A percentile compares a stretch with the other conserved stretches of the same genome.
These are phyloP conservation scores for Dovyalis caffra DNA, from an alignment of 345 rosid species.

Conservation along the genomic window DNA sequence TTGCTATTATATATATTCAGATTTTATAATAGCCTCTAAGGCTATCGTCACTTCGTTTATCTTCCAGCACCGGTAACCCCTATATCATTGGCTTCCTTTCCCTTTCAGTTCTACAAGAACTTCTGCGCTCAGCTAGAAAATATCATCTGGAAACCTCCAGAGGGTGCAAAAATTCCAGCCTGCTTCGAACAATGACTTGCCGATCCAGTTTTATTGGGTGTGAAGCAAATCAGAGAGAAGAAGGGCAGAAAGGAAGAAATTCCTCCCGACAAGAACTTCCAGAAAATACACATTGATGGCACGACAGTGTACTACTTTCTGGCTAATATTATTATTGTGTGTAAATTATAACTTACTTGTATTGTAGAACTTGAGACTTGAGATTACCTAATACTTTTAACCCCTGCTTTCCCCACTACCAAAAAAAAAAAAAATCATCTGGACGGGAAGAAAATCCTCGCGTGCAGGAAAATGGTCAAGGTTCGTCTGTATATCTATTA, in stretches of 20 bases:
- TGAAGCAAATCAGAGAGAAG: slow-evolving; percentile 29
- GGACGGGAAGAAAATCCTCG: not conserved
- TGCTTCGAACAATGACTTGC: slow-evolving; percentile 44
- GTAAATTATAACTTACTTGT: not conserved
- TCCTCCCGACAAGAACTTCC: not conserved
- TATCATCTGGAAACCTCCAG: slow-evolving; percentile 77
- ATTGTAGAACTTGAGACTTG: not conserved
- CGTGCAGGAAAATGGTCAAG: not conserved
- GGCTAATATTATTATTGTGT: not conserved
- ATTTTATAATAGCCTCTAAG: not conserved
- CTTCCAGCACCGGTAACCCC: not conserved
- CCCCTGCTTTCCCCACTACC: too few species aligned
- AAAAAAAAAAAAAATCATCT: too few species aligned
- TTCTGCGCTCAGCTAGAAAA: slow-evolving; percentile 65
- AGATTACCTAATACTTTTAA: too few species aligned
- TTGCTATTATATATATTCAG: not conserved
- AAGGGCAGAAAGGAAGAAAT: not conserved
- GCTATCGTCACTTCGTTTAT: not conserved
- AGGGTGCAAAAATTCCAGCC: slow-evolving; percentile 38
- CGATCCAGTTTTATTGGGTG: slow-evolving; percentile 37
- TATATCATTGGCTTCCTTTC: not conserved
- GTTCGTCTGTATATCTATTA: not conserved
- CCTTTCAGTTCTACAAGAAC: slow-evolving; percentile 74
- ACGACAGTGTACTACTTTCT: not conserved
- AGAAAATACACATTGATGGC: not conserved